These are phyloP conservation scores for Pistacia vera DNA, from an alignment of 345 rosid genomes.

Conservation along the genomic window DNA sequence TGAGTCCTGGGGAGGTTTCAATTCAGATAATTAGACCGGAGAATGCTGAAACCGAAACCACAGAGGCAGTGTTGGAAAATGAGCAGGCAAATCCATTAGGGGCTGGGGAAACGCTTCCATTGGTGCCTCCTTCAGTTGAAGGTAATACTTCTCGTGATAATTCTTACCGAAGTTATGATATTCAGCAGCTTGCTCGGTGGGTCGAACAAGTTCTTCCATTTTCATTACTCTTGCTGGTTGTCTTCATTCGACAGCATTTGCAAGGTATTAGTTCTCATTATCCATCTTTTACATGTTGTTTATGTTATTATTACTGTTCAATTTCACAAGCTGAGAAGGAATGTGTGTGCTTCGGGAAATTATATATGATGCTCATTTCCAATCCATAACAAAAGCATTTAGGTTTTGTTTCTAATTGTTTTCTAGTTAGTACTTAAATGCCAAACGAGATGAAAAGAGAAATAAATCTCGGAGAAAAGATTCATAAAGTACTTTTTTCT, in stretches of 20 bases:
- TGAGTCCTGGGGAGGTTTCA: conserved; percentile 37
- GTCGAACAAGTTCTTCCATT: conserved; percentile 62
- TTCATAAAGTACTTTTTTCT: not conserved
- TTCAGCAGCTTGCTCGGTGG: conserved; percentile 57
- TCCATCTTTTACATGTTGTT: not conserved
- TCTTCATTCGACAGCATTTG: conserved; percentile 65
- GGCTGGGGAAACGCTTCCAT: conserved; percentile 21
- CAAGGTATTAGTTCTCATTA: conserved; percentile 41
- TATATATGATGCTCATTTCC: not conserved
- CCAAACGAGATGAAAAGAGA: not conserved
- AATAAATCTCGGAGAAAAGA: not conserved
- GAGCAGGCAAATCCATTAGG: conserved; percentile 15
- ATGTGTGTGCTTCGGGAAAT: not conserved
- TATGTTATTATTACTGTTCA: not conserved
- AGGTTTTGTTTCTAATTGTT: not conserved
- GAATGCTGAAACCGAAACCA: conserved; percentile 16
- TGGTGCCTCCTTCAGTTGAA: conserved; percentile 17
- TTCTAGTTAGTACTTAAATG: not conserved
- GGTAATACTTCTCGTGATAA: conserved; percentile 22
- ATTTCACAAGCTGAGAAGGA: not conserved
- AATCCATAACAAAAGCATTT: not conserved
- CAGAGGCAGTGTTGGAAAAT: not conserved
- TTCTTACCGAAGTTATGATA: conserved; percentile 50
- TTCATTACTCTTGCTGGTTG: conserved; percentile 51
- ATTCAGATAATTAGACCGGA: conserved; percentile 44